Percentiles rank a stretch among this genome's conserved stretches.
Conservation (phyloP, 805 yeast species). For the Sungouiozyma ichnusensis region DNA sequence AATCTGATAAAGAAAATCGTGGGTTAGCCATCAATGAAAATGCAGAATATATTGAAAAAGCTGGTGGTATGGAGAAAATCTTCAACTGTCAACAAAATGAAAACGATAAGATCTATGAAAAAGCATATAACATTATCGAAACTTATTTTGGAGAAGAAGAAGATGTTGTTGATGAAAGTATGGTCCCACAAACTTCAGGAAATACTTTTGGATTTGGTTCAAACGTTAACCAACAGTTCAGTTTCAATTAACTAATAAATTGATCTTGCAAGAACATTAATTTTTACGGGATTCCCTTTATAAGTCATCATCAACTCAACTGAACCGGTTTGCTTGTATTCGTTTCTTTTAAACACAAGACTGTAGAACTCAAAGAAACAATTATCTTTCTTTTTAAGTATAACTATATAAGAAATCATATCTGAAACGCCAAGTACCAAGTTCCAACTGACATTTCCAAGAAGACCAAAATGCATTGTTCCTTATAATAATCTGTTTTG, state of each 20-base stretch:
- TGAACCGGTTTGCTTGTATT: too few species aligned
- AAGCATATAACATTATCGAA: conserved; percentile 83
- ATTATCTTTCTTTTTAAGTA: too few species aligned
- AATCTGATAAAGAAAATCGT: conserved; percentile 71
- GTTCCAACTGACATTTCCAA: too few species aligned
- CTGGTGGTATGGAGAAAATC: conserved; percentile 96
- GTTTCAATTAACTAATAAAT: conserved; percentile 14
- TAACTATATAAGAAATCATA: too few species aligned
- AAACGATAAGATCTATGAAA: conserved; percentile 85
- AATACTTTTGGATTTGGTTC: conserved; percentile 85
- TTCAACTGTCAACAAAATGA: conserved; percentile 85
- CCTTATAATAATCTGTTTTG: too few species aligned
- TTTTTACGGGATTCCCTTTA: not conserved
- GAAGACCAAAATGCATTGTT: too few species aligned
- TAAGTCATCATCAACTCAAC: too few species aligned
- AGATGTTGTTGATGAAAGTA: conserved; percentile 57
- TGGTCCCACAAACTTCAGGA: conserved; percentile 69
- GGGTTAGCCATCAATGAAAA: conserved; percentile 68
- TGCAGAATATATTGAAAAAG: conserved; percentile 90
- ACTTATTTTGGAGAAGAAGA: conserved; percentile 85
- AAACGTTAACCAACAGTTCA: conserved; percentile 41
- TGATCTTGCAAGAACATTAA: not conserved
- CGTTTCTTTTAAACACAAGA: too few species aligned
- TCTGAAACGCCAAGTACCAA: too few species aligned
- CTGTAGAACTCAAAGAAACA: too few species aligned